Evolutionary conservation across 345 rosid genomes (phyloP).

Genomic region (Corchorus capsularis): DNA sequence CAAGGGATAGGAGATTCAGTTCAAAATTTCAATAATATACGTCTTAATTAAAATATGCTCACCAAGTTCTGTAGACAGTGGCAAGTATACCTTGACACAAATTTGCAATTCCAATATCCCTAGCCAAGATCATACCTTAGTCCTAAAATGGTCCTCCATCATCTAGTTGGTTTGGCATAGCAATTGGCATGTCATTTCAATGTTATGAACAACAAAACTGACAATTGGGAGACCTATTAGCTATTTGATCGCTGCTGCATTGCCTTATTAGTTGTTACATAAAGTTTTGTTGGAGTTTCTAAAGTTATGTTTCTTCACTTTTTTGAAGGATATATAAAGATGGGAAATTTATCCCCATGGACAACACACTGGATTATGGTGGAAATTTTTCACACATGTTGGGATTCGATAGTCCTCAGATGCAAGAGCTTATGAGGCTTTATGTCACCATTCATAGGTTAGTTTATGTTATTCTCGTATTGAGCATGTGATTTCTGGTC

Average conservation of each 20-base stretch:
- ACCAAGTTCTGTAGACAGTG: not conserved
- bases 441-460: constrained; percentile 94
- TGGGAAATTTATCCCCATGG: constrained; percentile 68
- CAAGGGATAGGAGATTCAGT: not conserved
- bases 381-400: constrained; percentile 87
- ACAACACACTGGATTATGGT: constrained; percentile 90
- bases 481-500: not conserved
- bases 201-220: not conserved
- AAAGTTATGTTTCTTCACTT: not conserved
- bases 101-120: constrained; percentile 4
- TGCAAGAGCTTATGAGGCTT: constrained; percentile 99
- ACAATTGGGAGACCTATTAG: not conserved
- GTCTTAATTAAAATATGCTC: not conserved
- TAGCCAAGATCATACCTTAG: not conserved
- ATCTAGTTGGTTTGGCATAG: not conserved
- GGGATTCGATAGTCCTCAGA: constrained; percentile 81
- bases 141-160: not conserved
- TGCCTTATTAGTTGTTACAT: constrained; percentile 7
- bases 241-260: not conserved
- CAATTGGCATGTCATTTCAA: not conserved
- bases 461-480: constrained; percentile 26
- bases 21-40: not conserved
- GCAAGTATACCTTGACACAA: not conserved
- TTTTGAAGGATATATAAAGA: constrained; percentile 70
- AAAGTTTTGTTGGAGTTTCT: not conserved